A percentile compares a stretch with the other conserved stretches of the same genome.
These are phyloP conservation scores for Colletotrichum nymphaeae DNA, from an alignment of 2,329 filamentous ascomycete genomes.

Conservation along the genomic window DNA sequence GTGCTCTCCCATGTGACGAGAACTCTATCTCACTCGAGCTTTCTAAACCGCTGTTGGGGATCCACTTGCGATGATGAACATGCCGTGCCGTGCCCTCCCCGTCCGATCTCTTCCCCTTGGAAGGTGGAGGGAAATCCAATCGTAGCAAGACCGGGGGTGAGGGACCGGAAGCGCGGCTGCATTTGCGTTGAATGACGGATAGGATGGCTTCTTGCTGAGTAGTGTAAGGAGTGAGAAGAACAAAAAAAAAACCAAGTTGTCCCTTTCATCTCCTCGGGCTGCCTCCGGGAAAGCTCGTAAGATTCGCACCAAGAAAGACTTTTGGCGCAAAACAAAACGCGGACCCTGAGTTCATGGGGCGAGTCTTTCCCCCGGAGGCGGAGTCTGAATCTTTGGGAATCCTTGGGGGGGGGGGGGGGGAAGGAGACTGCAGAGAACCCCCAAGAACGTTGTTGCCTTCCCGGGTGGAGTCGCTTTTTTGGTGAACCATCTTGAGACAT, in stretches of 20 bases:
- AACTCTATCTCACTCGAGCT: not conserved
- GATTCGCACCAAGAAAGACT: not conserved
- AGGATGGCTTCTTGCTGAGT: not conserved
- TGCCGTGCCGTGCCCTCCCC: not conserved
- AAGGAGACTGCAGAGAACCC: too few species aligned
- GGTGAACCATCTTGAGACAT: constrained; percentile 29
- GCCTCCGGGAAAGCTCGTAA: not conserved
- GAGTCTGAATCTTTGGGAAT: not conserved
- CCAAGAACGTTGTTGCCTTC: not conserved
- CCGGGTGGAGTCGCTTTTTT: not conserved
- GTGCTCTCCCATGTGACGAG: constrained; percentile 5
- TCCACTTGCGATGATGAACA: not conserved
- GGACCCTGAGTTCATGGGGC: not conserved
- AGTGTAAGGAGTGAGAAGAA: too few species aligned
- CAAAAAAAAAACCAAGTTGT: too few species aligned
- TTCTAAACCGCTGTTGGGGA: not conserved
- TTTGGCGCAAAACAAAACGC: not conserved
- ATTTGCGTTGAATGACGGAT: not conserved
- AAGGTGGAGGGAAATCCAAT: not conserved
- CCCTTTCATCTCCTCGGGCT: not conserved
- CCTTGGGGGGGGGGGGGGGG: too few species aligned
- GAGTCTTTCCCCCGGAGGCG: too few species aligned
- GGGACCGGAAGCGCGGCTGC: constrained; percentile 6
- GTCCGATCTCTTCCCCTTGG: constrained; percentile 6
- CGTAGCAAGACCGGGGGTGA: not conserved